Evolutionary conservation across 1,284 basidiomycete species (phyloP), one percentile per base, ranked within the genome.

Genomic region (Lignosus rhinocerotis): DNA sequence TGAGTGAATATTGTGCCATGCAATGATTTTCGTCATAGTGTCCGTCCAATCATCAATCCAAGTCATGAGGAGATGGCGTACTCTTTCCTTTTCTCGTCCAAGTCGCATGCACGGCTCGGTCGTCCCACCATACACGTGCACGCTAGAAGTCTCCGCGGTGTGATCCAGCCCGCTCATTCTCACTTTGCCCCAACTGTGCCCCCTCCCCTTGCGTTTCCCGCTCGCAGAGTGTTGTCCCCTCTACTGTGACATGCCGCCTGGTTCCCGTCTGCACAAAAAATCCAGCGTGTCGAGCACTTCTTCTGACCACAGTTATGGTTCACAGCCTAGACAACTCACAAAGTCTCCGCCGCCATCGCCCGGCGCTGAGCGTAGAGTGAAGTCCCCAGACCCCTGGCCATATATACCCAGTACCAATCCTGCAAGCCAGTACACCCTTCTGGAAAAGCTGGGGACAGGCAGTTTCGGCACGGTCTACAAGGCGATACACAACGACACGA

Each of bases 401-500:
- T 64, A 59, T 50, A 76, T 88, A 57, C 87, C 89, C 41, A 85
- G 79, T 70, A 88, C 70, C 70, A 93, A 94, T 69, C 92, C 93
- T 32, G 87, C 90, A 6, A 88, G 86, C 65, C 91, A 96, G 69
- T 98, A 98, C 73, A 93, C 92, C 43, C 79, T 99, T 19, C 82
- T 96, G 58, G 94, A 98, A 76, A 97, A 96, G 75, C 84, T 99
- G 31, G 96, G 96, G 10, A 96, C 94, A n/a, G 96, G 96, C 39
- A 94, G 92, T 72, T 99, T 98, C 72, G 96, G 96, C 6, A 92
- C 88, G 1, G 96, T 99, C 51, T 99, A 94, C 85, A 97, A 97
- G 79, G 94, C 93, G 2, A 90, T 95, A 68, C 94, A 99, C 76
- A 93, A 94, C 70, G 92, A 94, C 60, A 92, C 93, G 4, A 90